These are phyloP conservation scores for Cordyceps tenuipes DNA, from an alignment of 2,329 filamentous ascomycete species.

Conservation along the genomic window DNA sequence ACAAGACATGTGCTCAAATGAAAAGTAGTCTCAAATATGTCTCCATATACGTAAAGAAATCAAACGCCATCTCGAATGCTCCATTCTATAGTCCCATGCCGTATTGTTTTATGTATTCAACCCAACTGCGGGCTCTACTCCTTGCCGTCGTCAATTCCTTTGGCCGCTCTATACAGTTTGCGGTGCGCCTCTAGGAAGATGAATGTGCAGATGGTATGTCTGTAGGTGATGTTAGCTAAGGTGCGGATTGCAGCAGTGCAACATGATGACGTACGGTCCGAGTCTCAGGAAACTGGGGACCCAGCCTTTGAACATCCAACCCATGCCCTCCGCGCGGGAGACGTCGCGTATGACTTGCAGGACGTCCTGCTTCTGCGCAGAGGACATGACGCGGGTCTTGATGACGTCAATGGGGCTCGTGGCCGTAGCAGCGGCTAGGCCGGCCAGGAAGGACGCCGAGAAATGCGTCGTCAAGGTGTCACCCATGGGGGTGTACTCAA, in stretches of 20 bases:
- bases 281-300: constrained; percentile 64
- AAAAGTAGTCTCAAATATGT: background rate
- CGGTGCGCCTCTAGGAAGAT: constrained; percentile 82
- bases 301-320: constrained; percentile 89
- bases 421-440: constrained; percentile 75
- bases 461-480: constrained; percentile 74
- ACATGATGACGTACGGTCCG: constrained; percentile 44
- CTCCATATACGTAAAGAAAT: constrained; percentile 13
- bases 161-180: constrained; percentile 57
- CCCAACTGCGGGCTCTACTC: constrained; percentile 14
- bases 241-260: background rate
- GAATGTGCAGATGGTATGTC: constrained; percentile 80
- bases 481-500: constrained; percentile 56
- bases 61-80: constrained; percentile 18
- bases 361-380: constrained; percentile 43
- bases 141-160: constrained; percentile 27
- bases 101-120: constrained; percentile 16
- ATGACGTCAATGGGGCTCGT: constrained; percentile 83
- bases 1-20: background rate
- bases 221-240: constrained; percentile 19
- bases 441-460: constrained; percentile 66
- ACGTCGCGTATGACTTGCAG: constrained; percentile 56
- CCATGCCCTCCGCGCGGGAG: constrained; percentile 59
- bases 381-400: constrained; percentile 81
- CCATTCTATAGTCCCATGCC: constrained; percentile 9